Conservation (phyloP, 2,329 filamentous ascomycete species). For the Monosporascus sp. region DNA sequence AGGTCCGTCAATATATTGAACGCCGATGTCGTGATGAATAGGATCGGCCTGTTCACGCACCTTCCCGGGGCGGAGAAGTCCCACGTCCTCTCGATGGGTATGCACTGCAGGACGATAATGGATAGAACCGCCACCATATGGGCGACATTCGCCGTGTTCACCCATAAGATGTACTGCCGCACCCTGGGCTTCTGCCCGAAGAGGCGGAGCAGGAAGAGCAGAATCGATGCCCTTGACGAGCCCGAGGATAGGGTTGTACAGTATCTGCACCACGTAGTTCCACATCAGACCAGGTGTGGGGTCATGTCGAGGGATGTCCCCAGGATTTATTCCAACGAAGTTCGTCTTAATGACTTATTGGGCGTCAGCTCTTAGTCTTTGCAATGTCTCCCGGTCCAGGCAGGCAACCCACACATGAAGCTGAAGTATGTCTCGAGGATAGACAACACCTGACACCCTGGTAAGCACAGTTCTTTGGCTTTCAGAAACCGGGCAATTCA, state of each 20-base stretch:
- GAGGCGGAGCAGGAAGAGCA: slow-evolving; percentile 40
- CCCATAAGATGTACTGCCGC: slow-evolving; percentile 22
- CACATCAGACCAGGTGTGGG: slow-evolving; percentile 18
- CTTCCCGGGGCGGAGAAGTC: slow-evolving; percentile 12
- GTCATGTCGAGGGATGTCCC: slow-evolving; percentile 17
- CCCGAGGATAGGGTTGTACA: slow-evolving; percentile 41
- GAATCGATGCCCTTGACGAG: slow-evolving; percentile 39
- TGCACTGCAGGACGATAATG: slow-evolving; percentile 35
- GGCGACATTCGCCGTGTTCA: slow-evolving; percentile 29
- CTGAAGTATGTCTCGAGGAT: slow-evolving; percentile 16
- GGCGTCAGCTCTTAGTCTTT: neutral
- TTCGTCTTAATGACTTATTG: slow-evolving; percentile 16
- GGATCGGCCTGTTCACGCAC: slow-evolving; percentile 27
- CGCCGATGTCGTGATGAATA: slow-evolving; percentile 30
- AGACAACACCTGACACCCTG: slow-evolving; percentile 11
- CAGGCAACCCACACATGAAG: slow-evolving; percentile 16
- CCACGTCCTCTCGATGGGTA: slow-evolving; percentile 30
- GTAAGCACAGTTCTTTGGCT: neutral
- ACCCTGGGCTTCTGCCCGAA: slow-evolving; percentile 31
- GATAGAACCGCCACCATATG: slow-evolving; percentile 21
- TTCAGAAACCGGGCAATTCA: neutral
- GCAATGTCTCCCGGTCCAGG: neutral
- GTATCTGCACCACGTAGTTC: slow-evolving; percentile 33
- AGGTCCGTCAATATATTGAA: slow-evolving; percentile 38
- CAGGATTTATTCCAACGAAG: slow-evolving; percentile 14